Evolutionary conservation across 2,329 filamentous ascomycete species (phyloP), one percentile per base, ranked within the genome.

Genomic region (Geosmithia putterillii): DNA sequence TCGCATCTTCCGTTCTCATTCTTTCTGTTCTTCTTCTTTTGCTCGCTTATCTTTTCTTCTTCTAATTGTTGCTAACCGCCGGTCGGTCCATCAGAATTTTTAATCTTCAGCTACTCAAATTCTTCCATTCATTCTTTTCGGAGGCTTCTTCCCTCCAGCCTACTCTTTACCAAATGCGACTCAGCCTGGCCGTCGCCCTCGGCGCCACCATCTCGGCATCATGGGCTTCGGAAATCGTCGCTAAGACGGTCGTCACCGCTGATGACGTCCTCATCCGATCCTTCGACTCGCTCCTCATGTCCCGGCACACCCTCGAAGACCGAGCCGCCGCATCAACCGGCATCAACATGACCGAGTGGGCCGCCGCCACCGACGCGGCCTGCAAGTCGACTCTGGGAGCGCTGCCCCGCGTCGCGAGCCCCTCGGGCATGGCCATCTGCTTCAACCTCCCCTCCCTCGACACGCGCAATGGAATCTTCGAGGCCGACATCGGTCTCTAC

Each of bases 401-500:
- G 21, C 67, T 87, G 41, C 65, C 67, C 14, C 65, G 70, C 46
- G 74, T 79, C 37, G 73, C 74, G 20, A 90, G 89, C 51, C 83
- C 83, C 5, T 82, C 83, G 9, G 86, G 86, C 42, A 75, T 86
- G 40, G 82, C 81, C 46, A 76, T 86, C 40, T 94, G 86, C 71
- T 92, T 90, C 66, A 94, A 92, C 57, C 62, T 94, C 20, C 79
- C 81, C 0, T 76, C 75, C 35, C 71, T 87, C 45, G 74, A 90
- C 62, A 76, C 74, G 51, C 60, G 61, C 4, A 79, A 74, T 1
- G 85, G 85, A 23, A 66, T 78, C 15, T 92, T 92, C 57, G 75
- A 84, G 60, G 84, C 85, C 23, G 86, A 92, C 57, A 61, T 92
- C 42, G 73, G 85, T 43, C 66, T 92, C 46, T 92, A 79, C 63